Conservation (phyloP, 2,329 filamentous ascomycete genomes). For the Rutstroemia sp. region DNA sequence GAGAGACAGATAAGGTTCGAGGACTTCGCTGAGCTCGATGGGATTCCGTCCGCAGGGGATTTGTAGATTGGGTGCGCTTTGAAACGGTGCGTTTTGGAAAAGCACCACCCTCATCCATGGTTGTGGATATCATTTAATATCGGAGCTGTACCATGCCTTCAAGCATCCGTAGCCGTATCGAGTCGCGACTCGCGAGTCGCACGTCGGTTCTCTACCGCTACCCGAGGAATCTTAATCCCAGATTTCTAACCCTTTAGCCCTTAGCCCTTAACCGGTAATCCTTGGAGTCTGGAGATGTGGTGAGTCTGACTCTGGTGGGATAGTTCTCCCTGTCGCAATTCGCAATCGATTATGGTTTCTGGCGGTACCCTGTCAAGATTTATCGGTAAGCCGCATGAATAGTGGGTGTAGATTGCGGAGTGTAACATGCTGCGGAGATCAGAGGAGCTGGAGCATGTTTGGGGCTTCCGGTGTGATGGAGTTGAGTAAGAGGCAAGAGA, state of each 20-base stretch:
- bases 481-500: too few relatives aligned
- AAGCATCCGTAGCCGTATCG: neutral
- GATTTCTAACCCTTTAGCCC: too few relatives aligned
- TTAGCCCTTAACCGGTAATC: neutral
- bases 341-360: neutral
- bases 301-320: neutral
- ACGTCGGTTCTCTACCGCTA: neutral
- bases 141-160: neutral
- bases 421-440: constrained; percentile 15
- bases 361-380: constrained; percentile 9
- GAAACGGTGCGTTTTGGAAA: constrained; percentile 8
- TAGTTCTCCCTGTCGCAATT: too few relatives aligned
- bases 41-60: constrained; percentile 5
- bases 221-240: neutral
- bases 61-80: constrained; percentile 7
- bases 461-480: too few relatives aligned
- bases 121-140: constrained; percentile 1
- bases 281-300: neutral
- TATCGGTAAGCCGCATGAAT: constrained; percentile 16
- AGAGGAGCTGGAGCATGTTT: neutral
- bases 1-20: constrained; percentile 7
- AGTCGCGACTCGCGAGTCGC: neutral
- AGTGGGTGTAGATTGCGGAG: constrained; percentile 1
- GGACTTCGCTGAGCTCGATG: neutral
- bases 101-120: constrained; percentile 15